Evolutionary conservation across 768 basidiomycete genomes (phyloP).

Genomic region (Porpolomopsis calyptriformis): DNA sequence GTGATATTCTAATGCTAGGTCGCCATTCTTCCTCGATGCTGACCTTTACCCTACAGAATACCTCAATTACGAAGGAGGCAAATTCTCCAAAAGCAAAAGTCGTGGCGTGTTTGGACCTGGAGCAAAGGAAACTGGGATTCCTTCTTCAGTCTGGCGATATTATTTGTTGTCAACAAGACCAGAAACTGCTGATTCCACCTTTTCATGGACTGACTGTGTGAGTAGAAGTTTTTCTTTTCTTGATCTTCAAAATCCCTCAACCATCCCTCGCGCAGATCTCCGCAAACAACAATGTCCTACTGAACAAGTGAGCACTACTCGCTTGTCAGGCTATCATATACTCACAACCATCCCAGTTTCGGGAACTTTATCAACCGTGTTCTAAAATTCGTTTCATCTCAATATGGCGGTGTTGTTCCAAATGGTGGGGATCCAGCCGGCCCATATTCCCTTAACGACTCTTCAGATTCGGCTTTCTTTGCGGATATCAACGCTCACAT

Average conservation of each 20-base stretch:
- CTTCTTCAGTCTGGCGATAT: slow-evolving; percentile 93
- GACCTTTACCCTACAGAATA: slow-evolving; percentile 51
- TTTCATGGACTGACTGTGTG: slow-evolving; percentile 93
- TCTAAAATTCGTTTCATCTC: slow-evolving; percentile 84
- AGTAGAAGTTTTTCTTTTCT: slow-evolving; percentile 26
- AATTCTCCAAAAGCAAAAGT: slow-evolving; percentile 96
- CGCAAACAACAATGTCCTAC: slow-evolving; percentile 84
- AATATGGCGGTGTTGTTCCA: slow-evolving; percentile 71
- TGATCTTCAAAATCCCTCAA: background rate
- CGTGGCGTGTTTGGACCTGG: slow-evolving; percentile 95
- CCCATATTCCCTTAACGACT: slow-evolving; percentile 56
- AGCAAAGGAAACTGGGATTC: slow-evolving; percentile 87
- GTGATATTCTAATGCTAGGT: slow-evolving; percentile 27
- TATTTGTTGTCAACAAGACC: slow-evolving; percentile 89
- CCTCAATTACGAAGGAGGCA: slow-evolving; percentile 95
- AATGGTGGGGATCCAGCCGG: slow-evolving; percentile 65
- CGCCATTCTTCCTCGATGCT: background rate
- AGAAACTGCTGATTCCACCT: slow-evolving; percentile 89
- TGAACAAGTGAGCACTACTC: slow-evolving; percentile 66
- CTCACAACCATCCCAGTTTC: slow-evolving; percentile 40
- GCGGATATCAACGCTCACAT: slow-evolving; percentile 69
- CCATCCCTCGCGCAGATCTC: slow-evolving; percentile 73
- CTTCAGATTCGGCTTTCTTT: slow-evolving; percentile 65
- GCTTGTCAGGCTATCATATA: background rate
- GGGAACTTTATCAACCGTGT: slow-evolving; percentile 96